phyloP scores from a whole-genome alignment of 1,284 basidiomycete species.

The Thelephora terrestris region DNA sequence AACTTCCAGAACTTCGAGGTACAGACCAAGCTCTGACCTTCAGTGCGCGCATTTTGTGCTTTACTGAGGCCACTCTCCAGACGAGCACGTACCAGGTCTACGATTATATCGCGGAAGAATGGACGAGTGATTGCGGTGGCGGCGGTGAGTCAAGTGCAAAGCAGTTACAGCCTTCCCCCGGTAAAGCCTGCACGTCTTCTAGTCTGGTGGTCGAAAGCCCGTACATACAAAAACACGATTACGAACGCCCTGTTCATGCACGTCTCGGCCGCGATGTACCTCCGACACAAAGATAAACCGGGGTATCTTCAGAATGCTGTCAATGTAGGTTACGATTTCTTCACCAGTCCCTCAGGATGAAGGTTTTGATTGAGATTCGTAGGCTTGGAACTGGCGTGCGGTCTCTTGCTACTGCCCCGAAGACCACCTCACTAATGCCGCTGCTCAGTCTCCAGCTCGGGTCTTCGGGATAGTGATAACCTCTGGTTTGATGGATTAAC shows the following conservation, averaged over 20 bases:
- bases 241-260: conserved; percentile 46
- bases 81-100: conserved; percentile 36
- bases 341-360: neutral
- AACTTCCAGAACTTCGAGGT: conserved; percentile 29
- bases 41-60: neutral
- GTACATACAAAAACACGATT: conserved; percentile 48
- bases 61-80: conserved; percentile 10
- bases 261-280: conserved; percentile 36
- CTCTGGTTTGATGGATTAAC: conserved; percentile 40
- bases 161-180: neutral
- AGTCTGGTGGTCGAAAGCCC: conserved; percentile 48
- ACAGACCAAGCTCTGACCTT: conserved; percentile 3
- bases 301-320: conserved; percentile 37
- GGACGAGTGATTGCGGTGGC: conserved; percentile 29
- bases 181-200: neutral
- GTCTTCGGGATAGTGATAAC: conserved; percentile 37
- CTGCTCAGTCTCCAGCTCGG: conserved; percentile 31
- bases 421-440: conserved; percentile 1
- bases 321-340: conserved; percentile 20
- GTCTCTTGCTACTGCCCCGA: conserved; percentile 3
- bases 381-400: conserved; percentile 41
- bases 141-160: conserved; percentile 24
- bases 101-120: conserved; percentile 36
- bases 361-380: neutral
- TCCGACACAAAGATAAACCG: conserved; percentile 24